Conservation (phyloP, 192 early-diverging fungal species). For the Hyaloraphidium curvatum region DNA sequence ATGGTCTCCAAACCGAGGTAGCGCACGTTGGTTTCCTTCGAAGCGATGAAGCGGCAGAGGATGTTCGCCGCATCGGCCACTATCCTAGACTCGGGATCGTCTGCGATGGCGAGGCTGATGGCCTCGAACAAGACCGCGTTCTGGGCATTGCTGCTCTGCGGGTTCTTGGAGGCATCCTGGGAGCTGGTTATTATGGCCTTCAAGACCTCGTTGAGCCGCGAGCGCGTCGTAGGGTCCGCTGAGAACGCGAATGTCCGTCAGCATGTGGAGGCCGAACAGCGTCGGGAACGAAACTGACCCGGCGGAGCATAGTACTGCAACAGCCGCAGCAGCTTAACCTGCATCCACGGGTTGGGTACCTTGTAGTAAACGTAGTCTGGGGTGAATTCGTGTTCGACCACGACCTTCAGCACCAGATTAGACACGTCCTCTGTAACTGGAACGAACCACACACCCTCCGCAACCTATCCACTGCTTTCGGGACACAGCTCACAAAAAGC, state of each 20-base stretch:
- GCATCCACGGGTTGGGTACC: conserved; percentile 94
- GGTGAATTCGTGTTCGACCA: conserved; percentile 63
- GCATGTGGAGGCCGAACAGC: neutral
- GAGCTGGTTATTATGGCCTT: conserved; percentile 30
- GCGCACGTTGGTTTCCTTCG: conserved; percentile 94
- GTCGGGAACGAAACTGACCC: conserved; percentile 17
- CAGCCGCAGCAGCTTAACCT: conserved; percentile 83
- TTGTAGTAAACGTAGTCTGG: conserved; percentile 92
- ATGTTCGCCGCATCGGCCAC: conserved; percentile 65
- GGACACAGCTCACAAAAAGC: conserved; percentile 48
- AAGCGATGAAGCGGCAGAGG: conserved; percentile 74
- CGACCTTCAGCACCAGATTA: conserved; percentile 29
- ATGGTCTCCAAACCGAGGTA: conserved; percentile 95
- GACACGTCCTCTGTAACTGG: neutral
- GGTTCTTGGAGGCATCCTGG: conserved; percentile 79
- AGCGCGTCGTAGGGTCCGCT: neutral
- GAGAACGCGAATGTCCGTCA: neutral
- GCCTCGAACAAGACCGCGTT: conserved; percentile 96
- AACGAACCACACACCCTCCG: conserved; percentile 33
- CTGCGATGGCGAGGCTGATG: conserved; percentile 82
- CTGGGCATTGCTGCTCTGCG: conserved; percentile 95
- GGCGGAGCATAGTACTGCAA: conserved; percentile 90
- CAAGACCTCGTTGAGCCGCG: neutral
- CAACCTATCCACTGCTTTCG: conserved; percentile 60
- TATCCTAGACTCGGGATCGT: conserved; percentile 73